phyloP scores from a whole-genome alignment of 2,329 filamentous ascomycete species.

The Myrmaecium sp. region DNA sequence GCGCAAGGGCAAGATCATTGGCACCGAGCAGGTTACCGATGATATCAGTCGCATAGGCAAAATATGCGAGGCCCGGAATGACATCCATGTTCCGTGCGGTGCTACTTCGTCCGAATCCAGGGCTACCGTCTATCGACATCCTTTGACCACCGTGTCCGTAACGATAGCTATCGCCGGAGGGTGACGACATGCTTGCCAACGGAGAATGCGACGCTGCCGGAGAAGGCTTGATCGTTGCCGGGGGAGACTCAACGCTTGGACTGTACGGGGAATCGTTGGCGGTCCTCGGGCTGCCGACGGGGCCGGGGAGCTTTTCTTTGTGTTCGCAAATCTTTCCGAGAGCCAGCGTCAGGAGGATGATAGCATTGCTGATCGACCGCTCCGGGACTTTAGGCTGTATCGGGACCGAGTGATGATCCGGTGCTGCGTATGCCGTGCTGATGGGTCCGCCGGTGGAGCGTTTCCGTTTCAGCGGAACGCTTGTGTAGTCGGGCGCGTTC shows the following conservation, averaged over 20 bases:
- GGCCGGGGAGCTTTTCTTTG: conserved; percentile 32
- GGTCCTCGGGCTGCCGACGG: conserved; percentile 35
- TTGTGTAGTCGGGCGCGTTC: conserved; percentile 9
- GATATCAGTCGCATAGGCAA: conserved; percentile 72
- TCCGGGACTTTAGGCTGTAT: conserved; percentile 12
- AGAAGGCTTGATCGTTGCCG: conserved; percentile 17
- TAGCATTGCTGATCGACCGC: conserved; percentile 40
- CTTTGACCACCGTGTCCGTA: conserved; percentile 7
- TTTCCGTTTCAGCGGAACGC: conserved; percentile 18
- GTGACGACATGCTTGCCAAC: conserved; percentile 10
- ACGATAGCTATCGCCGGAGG: conserved; percentile 8
- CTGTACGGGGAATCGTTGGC: conserved; percentile 12
- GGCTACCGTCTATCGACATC: conserved; percentile 20
- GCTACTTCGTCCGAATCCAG: conserved; percentile 1
- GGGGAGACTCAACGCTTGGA: conserved; percentile 4
- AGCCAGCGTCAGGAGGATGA: conserved; percentile 69
- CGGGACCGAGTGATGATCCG: conserved; percentile 10
- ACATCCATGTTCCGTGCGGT: conserved; percentile 54
- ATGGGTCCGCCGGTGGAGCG: conserved; percentile 11
- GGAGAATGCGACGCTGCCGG: conserved; percentile 22
- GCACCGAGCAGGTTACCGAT: conserved; percentile 66
- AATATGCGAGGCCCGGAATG: conserved; percentile 81
- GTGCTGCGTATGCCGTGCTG: too few species aligned
- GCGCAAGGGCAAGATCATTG: conserved; percentile 66
- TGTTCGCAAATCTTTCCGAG: conserved; percentile 65